Base-by-base conservation (phyloP, 345 rosid genomes). In the Acer saccharum region DNA sequence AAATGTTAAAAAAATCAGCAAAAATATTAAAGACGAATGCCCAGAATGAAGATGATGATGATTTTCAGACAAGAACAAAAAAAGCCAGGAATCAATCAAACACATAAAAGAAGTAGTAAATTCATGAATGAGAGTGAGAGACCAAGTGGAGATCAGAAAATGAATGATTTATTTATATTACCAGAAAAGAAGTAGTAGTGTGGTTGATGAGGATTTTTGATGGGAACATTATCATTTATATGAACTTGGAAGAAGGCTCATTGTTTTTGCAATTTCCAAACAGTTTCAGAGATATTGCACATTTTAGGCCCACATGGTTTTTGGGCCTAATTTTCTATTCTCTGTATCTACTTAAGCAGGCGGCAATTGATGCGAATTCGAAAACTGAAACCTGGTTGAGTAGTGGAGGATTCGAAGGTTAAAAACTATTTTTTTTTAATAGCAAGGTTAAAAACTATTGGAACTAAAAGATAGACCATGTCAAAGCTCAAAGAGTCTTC, bases 161-260 rank as follows among this genome's bases (percentile, higher is more conserved):
- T 50, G 55, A 50, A 2, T 50, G 55, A 46, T 35, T 35, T 0
- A 32, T 32, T 32, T 35, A 4, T 3, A 74, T 73, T 78, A 82
- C 85, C 85, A 27, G 78, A 67, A 3, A 61, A 20, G 73, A 80
- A 8, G 46, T 43, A 48, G 35, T 32, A 3, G 0, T 23, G 80
- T 29, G 83, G 64, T 3, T 50, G 23, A 54, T 35, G 39, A 35
- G 39, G 39, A 35, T 35, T 35, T 35, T 35, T 35, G 6, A 0
- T 35, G 39, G 39, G 6, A 35, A 35, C 39, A 35, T 35, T 4
- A n/a, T n/a, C n/a, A n/a, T n/a, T n/a, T n/a, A 35, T 65, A 63
- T 10, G 83, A 3, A 32, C 77, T 71, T 57, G 71, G 68, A 3
- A 84, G 70, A 63, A 75, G 69, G 52, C 71, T 63, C 86, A 83